Evolutionary conservation across 2,329 filamentous ascomycete species (phyloP), one percentile per base, ranked within the genome.

Genomic region (Epichloe sp.): DNA sequence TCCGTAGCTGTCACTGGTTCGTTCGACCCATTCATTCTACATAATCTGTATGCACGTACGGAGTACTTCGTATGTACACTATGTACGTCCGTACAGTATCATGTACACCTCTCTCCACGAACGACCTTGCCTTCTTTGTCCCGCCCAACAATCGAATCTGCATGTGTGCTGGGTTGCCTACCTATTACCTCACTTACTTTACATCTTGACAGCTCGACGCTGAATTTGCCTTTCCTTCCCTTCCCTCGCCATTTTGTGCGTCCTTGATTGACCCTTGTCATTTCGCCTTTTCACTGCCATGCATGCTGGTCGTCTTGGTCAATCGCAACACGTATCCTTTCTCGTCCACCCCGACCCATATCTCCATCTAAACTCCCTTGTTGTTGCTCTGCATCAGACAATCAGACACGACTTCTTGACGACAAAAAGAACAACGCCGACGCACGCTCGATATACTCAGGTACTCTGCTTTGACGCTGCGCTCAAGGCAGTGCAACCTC

Each of bases 241-340:
- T 36, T 12, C 15, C 8, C 19, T 23, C 14, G 36, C 35, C 12
- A 10, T 38, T 47, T 19, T 31, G n/a, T 8, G 11, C 23, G n/a
- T 21, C 17, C 11, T 14, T 4, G 19, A 17, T 46, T 37, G 42
- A 44, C 21, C 44, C 34, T 42, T 42, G 26, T 36, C 17, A 6
- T 43, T 26, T 37, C 31, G 12, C 47, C 38, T 49, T 49, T 40
- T 40, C 35, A n/a, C 21, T 50, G 49, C 43, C 49, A 50, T 50
- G 49, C 43, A 46, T 35, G 49, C 36, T 44, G 31, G 41, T 49
- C 41, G 41, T n/a, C 48, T 38, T 38, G 31, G 41, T 44, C 48
- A 44, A 44, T 26, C 34, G 42, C 48, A 38, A 49, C 41, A 35
- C 40, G 40, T 37, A 38, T 50, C 23, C 49, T 46, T 6, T 35